phyloP scores from a whole-genome alignment of 768 basidiomycete genomes.

The Mycena latifolia region DNA sequence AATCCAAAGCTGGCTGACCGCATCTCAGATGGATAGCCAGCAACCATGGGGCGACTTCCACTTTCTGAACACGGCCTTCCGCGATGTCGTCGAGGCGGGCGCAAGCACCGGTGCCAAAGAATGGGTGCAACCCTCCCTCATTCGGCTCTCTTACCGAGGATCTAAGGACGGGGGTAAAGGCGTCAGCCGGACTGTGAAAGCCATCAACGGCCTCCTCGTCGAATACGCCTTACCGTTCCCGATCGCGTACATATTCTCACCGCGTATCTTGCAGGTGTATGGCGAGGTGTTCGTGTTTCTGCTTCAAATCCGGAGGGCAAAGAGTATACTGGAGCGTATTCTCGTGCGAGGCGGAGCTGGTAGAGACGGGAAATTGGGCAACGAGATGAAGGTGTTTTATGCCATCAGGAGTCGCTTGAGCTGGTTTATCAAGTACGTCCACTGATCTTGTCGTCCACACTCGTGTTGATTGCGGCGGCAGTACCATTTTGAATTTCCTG shows the following conservation, averaged over 20 bases:
- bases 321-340: constrained; percentile 77
- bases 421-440: constrained; percentile 88
- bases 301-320: constrained; percentile 80
- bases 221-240: constrained; percentile 90
- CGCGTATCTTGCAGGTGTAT: constrained; percentile 67
- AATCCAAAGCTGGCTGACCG: neutral
- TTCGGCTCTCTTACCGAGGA: constrained; percentile 79
- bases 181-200: constrained; percentile 68
- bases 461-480: constrained; percentile 41
- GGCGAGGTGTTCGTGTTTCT: constrained; percentile 78
- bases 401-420: constrained; percentile 81
- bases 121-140: constrained; percentile 77
- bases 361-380: constrained; percentile 46
- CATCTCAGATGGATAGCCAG: constrained; percentile 75
- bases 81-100: constrained; percentile 70
- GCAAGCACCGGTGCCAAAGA: constrained; percentile 50
- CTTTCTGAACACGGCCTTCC: constrained; percentile 83
- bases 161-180: constrained; percentile 57
- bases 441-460: neutral
- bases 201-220: constrained; percentile 74
- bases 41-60: constrained; percentile 87
- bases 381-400: constrained; percentile 78
- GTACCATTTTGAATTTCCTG: constrained; percentile 76
- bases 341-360: constrained; percentile 67
- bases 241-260: constrained; percentile 81